phyloP scores from a whole-genome alignment of 176 grass and related monocot genomes.

The Microstegium vimineum region DNA sequence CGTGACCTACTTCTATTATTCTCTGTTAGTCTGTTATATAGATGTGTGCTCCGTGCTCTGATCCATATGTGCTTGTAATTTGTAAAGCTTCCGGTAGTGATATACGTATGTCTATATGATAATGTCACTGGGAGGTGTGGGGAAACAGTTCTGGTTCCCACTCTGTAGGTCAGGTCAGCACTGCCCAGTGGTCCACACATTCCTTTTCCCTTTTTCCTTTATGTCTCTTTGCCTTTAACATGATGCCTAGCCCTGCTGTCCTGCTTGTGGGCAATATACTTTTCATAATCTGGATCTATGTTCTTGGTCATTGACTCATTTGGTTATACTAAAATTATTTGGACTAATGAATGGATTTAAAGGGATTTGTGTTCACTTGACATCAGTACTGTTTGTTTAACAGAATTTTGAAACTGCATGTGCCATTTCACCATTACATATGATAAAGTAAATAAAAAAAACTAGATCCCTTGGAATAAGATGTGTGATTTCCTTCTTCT shows the following conservation, averaged over 20 bases:
- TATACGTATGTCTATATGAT: too few relatives aligned
- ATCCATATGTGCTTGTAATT: conserved; percentile 39
- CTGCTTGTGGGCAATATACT: conserved; percentile 26
- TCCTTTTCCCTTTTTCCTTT: conserved; percentile 48
- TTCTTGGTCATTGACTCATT: neutral
- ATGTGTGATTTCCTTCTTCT: neutral
- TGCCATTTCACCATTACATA: neutral
- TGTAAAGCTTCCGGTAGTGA: conserved; percentile 17
- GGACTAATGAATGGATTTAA: neutral
- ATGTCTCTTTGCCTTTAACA: conserved; percentile 44
- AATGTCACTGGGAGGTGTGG: conserved; percentile 31
- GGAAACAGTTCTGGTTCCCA: conserved; percentile 9
- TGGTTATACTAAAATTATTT: neutral
- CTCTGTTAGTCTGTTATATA: conserved; percentile 2
- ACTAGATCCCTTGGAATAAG: neutral
- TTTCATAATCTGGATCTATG: neutral
- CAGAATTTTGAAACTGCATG: neutral
- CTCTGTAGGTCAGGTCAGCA: conserved; percentile 36
- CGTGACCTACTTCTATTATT: conserved; percentile 5
- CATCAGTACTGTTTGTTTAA: neutral
- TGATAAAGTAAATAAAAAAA: neutral
- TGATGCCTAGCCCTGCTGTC: conserved; percentile 35
- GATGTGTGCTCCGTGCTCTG: conserved; percentile 8
- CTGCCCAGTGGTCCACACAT: conserved; percentile 26
- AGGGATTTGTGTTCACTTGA: neutral